These are phyloP conservation scores for Lotmaria passim DNA, from an alignment of 208 protist species.

Conservation along the genomic window DNA sequence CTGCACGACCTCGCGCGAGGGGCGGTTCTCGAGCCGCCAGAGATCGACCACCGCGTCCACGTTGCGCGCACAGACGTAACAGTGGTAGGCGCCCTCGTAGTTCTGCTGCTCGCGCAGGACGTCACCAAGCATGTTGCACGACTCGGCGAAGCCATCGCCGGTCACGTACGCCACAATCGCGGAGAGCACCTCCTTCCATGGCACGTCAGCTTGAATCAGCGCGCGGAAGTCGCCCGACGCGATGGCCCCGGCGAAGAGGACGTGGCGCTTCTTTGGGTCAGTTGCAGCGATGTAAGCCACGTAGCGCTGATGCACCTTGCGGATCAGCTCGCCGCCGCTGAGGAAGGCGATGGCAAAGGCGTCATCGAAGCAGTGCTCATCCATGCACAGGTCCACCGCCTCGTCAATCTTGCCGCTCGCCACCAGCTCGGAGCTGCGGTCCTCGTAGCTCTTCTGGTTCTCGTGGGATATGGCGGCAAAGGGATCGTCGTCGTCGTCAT, in stretches of 20 bases:
- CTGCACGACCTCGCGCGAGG: conserved; percentile 57
- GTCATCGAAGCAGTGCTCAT: conserved; percentile 66
- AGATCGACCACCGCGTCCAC: conserved; percentile 74
- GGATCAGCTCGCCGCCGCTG: conserved; percentile 60
- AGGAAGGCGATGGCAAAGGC: conserved; percentile 81
- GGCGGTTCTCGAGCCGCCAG: conserved; percentile 49
- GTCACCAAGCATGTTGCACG: conserved; percentile 69
- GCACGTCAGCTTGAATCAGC: conserved; percentile 50
- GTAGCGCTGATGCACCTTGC: conserved; percentile 70
- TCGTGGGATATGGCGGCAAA: conserved; percentile 68
- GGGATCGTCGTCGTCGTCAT: conserved; percentile 60
- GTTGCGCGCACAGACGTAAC: conserved; percentile 80
- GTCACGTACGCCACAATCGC: conserved; percentile 67
- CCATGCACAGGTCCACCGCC: conserved; percentile 79
- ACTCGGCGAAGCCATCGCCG: conserved; percentile 65
- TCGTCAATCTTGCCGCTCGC: conserved; percentile 66
- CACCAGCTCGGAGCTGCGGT: conserved; percentile 63
- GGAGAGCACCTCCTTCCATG: conserved; percentile 82
- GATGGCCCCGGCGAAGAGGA: conserved; percentile 73
- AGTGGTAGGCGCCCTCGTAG: conserved; percentile 71
- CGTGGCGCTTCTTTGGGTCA: conserved; percentile 62
- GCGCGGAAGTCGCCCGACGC: conserved; percentile 62
- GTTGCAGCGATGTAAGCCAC: conserved; percentile 36
- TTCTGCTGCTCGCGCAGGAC: conserved; percentile 52
- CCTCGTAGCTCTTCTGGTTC: conserved; percentile 67